Conservation (phyloP, 1,139 yeast species). For the Wickerhamiella infanticola region DNA sequence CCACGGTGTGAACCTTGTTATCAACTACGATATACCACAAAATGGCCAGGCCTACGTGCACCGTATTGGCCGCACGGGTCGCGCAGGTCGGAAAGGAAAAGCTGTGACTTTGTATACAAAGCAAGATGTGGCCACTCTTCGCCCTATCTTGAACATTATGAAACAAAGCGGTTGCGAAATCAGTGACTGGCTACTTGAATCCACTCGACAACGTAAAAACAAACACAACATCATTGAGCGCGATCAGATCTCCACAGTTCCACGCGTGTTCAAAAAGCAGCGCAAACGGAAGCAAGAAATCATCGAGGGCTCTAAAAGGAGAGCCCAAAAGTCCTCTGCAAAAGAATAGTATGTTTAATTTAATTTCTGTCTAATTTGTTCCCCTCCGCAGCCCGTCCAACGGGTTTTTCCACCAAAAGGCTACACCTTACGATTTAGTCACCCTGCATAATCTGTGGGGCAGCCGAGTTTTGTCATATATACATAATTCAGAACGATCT, state of each 20-base stretch:
- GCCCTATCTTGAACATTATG: constrained; percentile 86
- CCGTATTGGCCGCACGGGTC: constrained; percentile 96
- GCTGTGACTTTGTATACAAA: constrained; percentile 91
- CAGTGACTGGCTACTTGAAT: constrained; percentile 67
- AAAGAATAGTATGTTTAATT: not conserved
- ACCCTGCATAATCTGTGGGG: not conserved
- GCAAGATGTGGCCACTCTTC: constrained; percentile 62
- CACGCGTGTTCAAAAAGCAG: constrained; percentile 49
- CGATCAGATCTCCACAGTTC: constrained; percentile 74
- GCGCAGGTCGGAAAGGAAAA: constrained; percentile 76
- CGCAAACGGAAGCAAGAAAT: constrained; percentile 49
- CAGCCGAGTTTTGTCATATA: not conserved
- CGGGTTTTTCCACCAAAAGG: too few relatives aligned
- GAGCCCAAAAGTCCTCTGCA: not conserved
- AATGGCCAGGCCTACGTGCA: constrained; percentile 92
- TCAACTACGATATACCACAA: constrained; percentile 93
- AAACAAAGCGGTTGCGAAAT: constrained; percentile 70
- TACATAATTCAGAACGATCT: too few relatives aligned
- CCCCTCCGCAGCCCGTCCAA: too few relatives aligned
- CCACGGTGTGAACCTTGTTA: constrained; percentile 85
- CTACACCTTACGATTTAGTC: not conserved
- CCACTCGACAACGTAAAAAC: constrained; percentile 45
- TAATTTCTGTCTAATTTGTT: too few relatives aligned
- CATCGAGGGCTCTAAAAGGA: constrained; percentile 56
- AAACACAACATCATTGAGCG: constrained; percentile 35